Base-by-base conservation (phyloP, 2,329 filamentous ascomycete species). In the Albophoma yamanashiensis region DNA sequence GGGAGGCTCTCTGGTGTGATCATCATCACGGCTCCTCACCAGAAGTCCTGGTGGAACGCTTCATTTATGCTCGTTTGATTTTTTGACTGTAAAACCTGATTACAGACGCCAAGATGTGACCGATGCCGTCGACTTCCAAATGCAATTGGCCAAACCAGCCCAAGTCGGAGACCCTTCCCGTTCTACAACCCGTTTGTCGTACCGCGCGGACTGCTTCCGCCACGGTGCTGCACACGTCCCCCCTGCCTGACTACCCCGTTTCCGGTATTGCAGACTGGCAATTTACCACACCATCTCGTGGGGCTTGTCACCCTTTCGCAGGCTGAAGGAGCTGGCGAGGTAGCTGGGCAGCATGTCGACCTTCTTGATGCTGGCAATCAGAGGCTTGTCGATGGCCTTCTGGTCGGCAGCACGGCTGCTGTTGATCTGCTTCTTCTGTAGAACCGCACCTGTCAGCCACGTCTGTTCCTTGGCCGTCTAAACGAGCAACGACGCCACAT, bases 241-340 rank as follows among this genome's bases (percentile, higher is more conserved):
- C 56, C 31, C 43, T 53, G 34, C 43, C 55, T 22, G 39, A n/a
- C 39, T 50, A 50, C 52, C 31, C 50, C 50, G 31, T 34, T 47
- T 43, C 56, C 56, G 27, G 20, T 43, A n/a, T 45, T 47, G 15
- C 31, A 40, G 38, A 58, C 43, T 34, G 34, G 6, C 65, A 63
- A 65, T 86, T 82, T 97, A 99, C 87, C 93, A 99, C 82, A 91
- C 90, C 94, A 99, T 97, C 88, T 96, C 91, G 84, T 99, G 94
- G 82, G 94, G 94, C 89, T 93, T 92, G 86, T 99, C 93, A 76
- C 94, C 94, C 85, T 92, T 97, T 83, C 93, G 90, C 81, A 99
- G 88, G 87, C 90, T 95, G 90, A 99, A 99, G 77, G 89, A 91
- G 80, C 89, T 91, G 76, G 85, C 85, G 73, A 99, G 91, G 87